Conservation (phyloP, 2,329 filamentous ascomycete genomes). For the Penicillium sp. region DNA sequence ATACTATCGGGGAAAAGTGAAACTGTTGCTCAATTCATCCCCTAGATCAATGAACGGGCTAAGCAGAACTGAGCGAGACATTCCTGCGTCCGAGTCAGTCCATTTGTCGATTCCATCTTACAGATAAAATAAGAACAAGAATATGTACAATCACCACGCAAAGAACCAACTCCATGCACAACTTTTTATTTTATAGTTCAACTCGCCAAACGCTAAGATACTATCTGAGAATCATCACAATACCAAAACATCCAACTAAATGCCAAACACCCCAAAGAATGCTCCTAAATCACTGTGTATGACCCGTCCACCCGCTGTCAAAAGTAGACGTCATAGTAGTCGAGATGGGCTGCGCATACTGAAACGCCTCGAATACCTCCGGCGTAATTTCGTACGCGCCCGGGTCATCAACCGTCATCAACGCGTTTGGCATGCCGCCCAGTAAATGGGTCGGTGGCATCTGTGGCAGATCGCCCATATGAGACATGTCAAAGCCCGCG, state of each 20-base stretch:
- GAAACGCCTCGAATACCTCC: slow-evolving; percentile 49
- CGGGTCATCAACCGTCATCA: slow-evolving; percentile 42
- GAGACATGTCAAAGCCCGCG: slow-evolving; percentile 26
- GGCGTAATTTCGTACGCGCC: slow-evolving; percentile 45
- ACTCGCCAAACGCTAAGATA: neutral
- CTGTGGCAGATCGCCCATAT: slow-evolving; percentile 25
- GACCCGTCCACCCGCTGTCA: slow-evolving; percentile 28
- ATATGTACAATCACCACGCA: neutral
- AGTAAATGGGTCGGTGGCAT: slow-evolving; percentile 33
- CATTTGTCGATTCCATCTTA: neutral
- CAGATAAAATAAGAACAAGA: neutral
- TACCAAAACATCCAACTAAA: neutral
- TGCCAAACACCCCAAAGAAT: neutral
- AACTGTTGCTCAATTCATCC: no score
- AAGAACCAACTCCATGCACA: neutral
- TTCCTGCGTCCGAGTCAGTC: neutral
- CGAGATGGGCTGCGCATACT: slow-evolving; percentile 46
- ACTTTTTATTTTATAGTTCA: neutral
- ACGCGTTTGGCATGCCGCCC: slow-evolving; percentile 36
- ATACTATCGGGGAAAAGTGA: no score
- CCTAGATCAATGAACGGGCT: no score
- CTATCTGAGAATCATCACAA: slow-evolving; percentile 19
- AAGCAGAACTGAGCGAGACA: no score
- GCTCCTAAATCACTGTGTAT: slow-evolving; percentile 10
- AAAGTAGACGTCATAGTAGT: slow-evolving; percentile 43